Evolutionary conservation across 768 basidiomycete species (phyloP).

Genomic region (Lactarius tabidus): DNA sequence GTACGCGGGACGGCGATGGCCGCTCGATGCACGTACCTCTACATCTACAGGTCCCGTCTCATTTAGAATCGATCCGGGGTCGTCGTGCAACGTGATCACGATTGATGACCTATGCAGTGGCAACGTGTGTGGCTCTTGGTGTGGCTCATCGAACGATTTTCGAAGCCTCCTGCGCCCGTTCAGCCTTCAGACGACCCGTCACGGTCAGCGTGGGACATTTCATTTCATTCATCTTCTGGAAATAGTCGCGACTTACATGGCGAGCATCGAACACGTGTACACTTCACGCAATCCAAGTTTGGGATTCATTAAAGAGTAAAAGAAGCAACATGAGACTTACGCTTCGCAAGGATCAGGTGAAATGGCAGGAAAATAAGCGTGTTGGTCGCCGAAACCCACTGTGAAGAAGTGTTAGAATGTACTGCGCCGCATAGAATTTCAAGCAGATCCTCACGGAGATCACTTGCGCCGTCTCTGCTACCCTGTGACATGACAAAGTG

Average conservation of each 20-base stretch:
- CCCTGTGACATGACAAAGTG: background rate
- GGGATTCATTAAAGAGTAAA: background rate
- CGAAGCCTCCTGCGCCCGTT: constrained; percentile 12
- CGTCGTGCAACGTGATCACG: background rate
- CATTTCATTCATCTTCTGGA: background rate
- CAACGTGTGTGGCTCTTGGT: background rate
- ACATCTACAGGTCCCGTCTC: background rate
- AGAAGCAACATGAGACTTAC: background rate
- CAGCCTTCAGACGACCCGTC: constrained; percentile 2
- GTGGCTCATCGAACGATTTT: background rate
- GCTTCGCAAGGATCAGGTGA: constrained; percentile 15
- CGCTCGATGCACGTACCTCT: background rate
- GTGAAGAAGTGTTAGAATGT: background rate
- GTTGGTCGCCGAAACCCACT: constrained; percentile 9
- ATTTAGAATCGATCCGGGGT: background rate
- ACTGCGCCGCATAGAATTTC: no score
- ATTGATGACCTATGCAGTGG: background rate
- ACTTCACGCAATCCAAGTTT: background rate
- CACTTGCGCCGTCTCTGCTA: constrained; percentile 13
- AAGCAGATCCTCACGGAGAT: background rate
- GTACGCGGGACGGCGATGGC: background rate
- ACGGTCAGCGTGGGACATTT: background rate
- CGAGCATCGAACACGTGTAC: constrained; percentile 20
- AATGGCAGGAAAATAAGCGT: constrained; percentile 19
- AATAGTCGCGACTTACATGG: constrained; percentile 1